phyloP scores from a whole-genome alignment of 257 asterid species.

The Solanum arcanum region DNA sequence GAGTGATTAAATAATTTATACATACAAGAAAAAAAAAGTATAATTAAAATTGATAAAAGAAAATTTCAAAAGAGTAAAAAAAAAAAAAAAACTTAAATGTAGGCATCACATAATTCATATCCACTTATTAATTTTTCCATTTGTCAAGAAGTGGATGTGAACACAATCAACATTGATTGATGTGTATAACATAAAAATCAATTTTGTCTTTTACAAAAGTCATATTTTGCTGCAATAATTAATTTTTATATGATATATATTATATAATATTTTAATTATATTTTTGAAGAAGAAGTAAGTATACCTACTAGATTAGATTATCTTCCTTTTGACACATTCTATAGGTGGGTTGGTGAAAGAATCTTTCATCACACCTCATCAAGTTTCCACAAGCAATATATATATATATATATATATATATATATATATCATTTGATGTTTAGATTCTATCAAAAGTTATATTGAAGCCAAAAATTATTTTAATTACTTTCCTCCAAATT shows the following conservation, averaged over 20 bases:
- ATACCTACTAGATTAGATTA: background rate
- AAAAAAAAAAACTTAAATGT: background rate
- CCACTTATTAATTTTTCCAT: background rate
- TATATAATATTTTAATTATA: no score
- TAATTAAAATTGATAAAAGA: background rate
- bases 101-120: background rate
- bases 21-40: background rate
- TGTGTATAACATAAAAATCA: background rate
- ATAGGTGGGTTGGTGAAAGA: background rate
- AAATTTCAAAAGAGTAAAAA: background rate
- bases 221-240: background rate
- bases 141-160: background rate
- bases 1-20: background rate
- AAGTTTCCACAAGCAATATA: no score
- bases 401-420: no score
- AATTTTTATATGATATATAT: background rate
- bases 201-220: background rate
- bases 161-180: background rate
- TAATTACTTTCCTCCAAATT: background rate
- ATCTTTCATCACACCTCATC: background rate
- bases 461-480: background rate
- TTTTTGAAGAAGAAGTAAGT: background rate
- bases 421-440: background rate
- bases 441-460: background rate
- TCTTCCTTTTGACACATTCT: background rate